Evolutionary conservation across 2,329 filamentous ascomycete species (phyloP), one percentile per base, ranked within the genome.

Genomic region (Aspergillus fumigatus): DNA sequence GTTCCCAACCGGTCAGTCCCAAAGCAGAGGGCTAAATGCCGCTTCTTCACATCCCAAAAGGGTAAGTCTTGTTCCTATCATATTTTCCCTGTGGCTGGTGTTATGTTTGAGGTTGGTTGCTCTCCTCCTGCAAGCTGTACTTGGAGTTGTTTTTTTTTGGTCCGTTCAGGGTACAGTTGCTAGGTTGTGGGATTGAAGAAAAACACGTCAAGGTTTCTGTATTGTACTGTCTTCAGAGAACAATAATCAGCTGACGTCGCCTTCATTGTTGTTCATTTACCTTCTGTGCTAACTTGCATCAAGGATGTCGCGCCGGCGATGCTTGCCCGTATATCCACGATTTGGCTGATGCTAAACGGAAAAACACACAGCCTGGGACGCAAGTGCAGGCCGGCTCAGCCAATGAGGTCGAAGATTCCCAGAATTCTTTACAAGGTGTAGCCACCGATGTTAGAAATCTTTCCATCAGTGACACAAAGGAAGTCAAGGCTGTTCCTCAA

Each of bases 221-320:
- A 17, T 1, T 17, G 5, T 38, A n/a, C 14, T 17, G 32, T 38
- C 32, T 38, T 6, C 32, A 7, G 32, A 17, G 32, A 38, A 38
- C 14, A 7, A 2, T 17, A 17, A 17, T 7, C 32, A 17, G 32
- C 32, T 38, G 32, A 17, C 32, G 14, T 17, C 14, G 32, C 5
- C 14, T 38, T 38, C 32, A 38, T 47, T 27, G 48, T 21, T 19
- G 27, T 51, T 43, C 19, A 17, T 41, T 38, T 50, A 47, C 41
- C 43, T 27, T 25, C 41, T 41, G 38, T 60, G 48, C 69, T 71
- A 54, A 72, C 58, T 43, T 54, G 38, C 14, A 23, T 53, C 41
- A 60, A 81, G 79, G 82, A 57, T 84, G 82, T 70, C 75, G 80
- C 65, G 75, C 79, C 59, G 81, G 82, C 53, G 72, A 76, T 61